Conservation (phyloP, 2,329 filamentous ascomycete genomes). For the Ophiocordyceps australis region DNA sequence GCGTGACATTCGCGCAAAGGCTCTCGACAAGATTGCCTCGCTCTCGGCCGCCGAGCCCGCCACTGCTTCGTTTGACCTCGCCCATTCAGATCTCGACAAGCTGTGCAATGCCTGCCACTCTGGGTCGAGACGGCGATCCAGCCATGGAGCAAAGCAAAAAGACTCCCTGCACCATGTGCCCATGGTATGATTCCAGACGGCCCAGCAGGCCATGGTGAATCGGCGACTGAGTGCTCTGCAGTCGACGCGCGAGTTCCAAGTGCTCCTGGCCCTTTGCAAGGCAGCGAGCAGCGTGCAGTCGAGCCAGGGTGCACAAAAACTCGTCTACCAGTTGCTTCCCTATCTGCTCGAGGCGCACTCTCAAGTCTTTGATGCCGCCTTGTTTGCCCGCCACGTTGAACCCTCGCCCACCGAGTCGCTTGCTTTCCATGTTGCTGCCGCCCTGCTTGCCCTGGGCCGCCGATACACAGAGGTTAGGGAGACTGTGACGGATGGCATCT, state of each 20-base stretch:
- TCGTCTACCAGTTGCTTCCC: conserved; percentile 61
- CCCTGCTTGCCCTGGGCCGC: conserved; percentile 63
- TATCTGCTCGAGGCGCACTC: conserved; percentile 75
- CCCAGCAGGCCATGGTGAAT: not conserved
- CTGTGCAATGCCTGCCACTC: conserved; percentile 39
- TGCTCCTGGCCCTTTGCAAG: conserved; percentile 79
- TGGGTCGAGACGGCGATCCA: conserved; percentile 23
- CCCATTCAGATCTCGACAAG: conserved; percentile 43
- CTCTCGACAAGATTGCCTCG: conserved; percentile 46
- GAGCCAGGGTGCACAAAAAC: conserved; percentile 53
- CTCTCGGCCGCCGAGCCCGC: conserved; percentile 37
- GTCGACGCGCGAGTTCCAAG: conserved; percentile 82
- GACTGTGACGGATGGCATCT: conserved; percentile 46
- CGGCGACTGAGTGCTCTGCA: conserved; percentile 15
- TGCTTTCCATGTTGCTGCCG: conserved; percentile 59
- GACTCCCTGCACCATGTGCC: conserved; percentile 32
- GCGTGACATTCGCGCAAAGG: conserved; percentile 40
- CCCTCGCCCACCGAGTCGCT: conserved; percentile 81
- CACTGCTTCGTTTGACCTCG: conserved; percentile 36
- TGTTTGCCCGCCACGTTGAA: conserved; percentile 65
- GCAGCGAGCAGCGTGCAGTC: conserved; percentile 61
- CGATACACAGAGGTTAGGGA: conserved; percentile 53
- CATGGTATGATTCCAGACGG: conserved; percentile 29
- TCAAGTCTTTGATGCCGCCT: conserved; percentile 62
- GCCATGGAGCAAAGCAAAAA: conserved; percentile 15